Evolutionary conservation across 2,329 filamentous ascomycete genomes (phyloP).

Genomic region (Penicillium fuscoglaucum): DNA sequence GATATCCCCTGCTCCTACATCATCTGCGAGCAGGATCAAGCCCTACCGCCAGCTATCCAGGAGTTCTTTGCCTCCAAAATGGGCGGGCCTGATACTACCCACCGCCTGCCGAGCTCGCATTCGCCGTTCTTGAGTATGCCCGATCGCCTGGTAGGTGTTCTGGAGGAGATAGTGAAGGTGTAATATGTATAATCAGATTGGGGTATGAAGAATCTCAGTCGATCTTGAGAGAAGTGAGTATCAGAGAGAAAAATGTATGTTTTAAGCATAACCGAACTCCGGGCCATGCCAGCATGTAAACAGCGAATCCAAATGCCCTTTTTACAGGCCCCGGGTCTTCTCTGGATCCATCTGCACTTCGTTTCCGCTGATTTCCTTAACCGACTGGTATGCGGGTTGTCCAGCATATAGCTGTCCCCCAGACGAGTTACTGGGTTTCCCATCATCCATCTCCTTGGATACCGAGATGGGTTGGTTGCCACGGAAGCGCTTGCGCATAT

Average conservation of each 20-base stretch:
- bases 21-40: constrained; percentile 39
- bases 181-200: constrained; percentile 1
- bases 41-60: constrained; percentile 34
- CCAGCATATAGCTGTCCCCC: constrained; percentile 78
- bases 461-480: constrained; percentile 84
- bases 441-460: constrained; percentile 62
- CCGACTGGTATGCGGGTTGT: constrained; percentile 67
- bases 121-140: constrained; percentile 46
- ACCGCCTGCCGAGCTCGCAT: constrained; percentile 40
- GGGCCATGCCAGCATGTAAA: constrained; percentile 27
- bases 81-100: constrained; percentile 29
- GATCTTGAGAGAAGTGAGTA: not conserved
- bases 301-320: constrained; percentile 20
- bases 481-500: constrained; percentile 98
- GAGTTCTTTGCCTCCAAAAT: constrained; percentile 33
- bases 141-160: constrained; percentile 34
- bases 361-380: constrained; percentile 66
- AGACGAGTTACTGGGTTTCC: constrained; percentile 31
- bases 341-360: constrained; percentile 55
- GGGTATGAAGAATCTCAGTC: constrained; percentile 6
- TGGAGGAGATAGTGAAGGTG: constrained; percentile 28
- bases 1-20: constrained; percentile 40
- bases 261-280: constrained; percentile 22
- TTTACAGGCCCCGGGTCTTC: constrained; percentile 48
- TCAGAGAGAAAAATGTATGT: constrained; percentile 6